Conservation (phyloP, 768 basidiomycete species). For the Tulasnella sp. region DNA sequence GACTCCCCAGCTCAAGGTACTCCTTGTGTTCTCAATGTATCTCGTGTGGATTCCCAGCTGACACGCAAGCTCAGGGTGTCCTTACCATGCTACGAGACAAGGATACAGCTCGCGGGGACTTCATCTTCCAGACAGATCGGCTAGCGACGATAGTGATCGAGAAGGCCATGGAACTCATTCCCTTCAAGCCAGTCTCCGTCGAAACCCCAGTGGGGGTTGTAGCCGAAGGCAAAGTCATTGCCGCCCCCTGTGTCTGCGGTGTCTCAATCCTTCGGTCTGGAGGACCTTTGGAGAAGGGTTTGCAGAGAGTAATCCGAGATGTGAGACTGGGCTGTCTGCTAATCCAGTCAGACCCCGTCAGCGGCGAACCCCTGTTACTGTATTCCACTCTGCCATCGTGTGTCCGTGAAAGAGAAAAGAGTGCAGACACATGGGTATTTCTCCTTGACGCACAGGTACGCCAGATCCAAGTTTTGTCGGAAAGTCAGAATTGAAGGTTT, state of each 20-base stretch:
- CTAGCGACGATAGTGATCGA: constrained; percentile 82
- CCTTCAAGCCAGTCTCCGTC: constrained; percentile 58
- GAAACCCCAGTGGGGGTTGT: constrained; percentile 62
- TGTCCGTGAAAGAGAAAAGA: constrained; percentile 62
- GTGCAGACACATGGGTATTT: constrained; percentile 74
- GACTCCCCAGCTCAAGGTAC: constrained; percentile 75
- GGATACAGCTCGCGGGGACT: constrained; percentile 72
- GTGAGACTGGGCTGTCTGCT: constrained; percentile 84
- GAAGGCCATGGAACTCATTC: constrained; percentile 77
- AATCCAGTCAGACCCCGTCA: constrained; percentile 78
- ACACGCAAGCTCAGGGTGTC: constrained; percentile 59
- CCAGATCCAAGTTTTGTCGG: neutral
- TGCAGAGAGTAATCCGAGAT: constrained; percentile 82
- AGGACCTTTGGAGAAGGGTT: constrained; percentile 84
- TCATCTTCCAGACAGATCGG: constrained; percentile 88
- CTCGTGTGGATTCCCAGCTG: neutral
- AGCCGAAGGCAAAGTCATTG: constrained; percentile 58
- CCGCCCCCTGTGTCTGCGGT: constrained; percentile 72
- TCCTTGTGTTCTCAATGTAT: neutral
- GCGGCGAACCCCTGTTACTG: constrained; percentile 84
- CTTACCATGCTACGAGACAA: constrained; percentile 78
- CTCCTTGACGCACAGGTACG: constrained; percentile 82
- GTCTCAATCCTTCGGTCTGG: constrained; percentile 89
- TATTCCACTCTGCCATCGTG: constrained; percentile 74
- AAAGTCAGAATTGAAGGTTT: neutral